phyloP scores from a whole-genome alignment of 2,329 filamentous ascomycete genomes.

The Fusarium transvaalense region DNA sequence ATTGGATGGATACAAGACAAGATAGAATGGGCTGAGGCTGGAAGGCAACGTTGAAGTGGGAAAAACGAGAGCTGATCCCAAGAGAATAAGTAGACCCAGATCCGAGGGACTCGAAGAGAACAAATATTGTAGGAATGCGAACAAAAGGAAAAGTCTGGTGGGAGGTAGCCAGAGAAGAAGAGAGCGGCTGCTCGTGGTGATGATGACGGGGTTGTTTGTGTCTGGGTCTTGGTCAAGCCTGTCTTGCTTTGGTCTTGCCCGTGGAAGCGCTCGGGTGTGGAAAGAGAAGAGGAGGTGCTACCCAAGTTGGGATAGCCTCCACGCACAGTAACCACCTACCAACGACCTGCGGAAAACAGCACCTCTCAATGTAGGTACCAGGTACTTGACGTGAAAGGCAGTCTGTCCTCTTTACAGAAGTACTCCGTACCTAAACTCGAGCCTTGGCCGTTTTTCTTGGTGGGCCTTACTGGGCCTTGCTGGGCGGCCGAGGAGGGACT shows the following conservation, averaged over 20 bases:
- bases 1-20: conserved; percentile 2
- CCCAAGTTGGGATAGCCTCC: conserved; percentile 38
- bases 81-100: conserved; percentile 28
- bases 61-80: conserved; percentile 34
- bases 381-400: conserved; percentile 5
- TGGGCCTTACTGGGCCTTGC: conserved; percentile 25
- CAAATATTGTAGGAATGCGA: conserved; percentile 13
- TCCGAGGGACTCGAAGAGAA: conserved; percentile 21
- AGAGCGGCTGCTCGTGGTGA: conserved; percentile 35
- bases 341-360: conserved; percentile 23
- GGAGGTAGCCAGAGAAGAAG: conserved; percentile 30
- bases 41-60: conserved; percentile 29
- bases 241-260: conserved; percentile 21
- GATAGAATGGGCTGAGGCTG: conserved; percentile 23
- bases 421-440: conserved; percentile 31
- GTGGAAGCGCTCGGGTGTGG: conserved; percentile 40
- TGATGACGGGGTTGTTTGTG: conserved; percentile 40
- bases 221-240: conserved; percentile 31
- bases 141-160: conserved; percentile 22
- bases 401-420: conserved; percentile 1
- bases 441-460: conserved; percentile 29
- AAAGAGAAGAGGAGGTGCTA: conserved; percentile 43
- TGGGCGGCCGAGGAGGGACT: conserved; percentile 31
- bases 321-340: conserved; percentile 13
- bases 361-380: conserved; percentile 18